phyloP scores from a whole-genome alignment of 2,329 filamentous ascomycete species.

The Chaetomiaceae sp. region DNA sequence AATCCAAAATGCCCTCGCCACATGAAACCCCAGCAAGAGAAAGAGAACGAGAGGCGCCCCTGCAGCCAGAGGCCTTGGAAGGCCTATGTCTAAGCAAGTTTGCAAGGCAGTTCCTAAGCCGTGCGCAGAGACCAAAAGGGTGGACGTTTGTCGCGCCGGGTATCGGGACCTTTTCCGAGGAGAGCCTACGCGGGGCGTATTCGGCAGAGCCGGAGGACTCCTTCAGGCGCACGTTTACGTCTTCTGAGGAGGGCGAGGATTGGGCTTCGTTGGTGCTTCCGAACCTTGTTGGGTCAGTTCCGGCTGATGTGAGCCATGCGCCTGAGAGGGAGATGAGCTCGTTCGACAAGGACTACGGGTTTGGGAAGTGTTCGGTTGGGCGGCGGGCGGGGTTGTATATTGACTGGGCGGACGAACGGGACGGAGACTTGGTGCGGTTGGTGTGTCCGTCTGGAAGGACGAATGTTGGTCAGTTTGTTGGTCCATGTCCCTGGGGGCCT shows the following conservation, averaged over 20 bases:
- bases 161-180: not conserved
- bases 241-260: not conserved
- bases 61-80: not conserved
- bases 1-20: not conserved
- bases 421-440: not conserved
- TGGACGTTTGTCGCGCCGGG: not conserved
- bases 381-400: not conserved
- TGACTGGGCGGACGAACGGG: not conserved
- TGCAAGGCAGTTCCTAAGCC: not conserved
- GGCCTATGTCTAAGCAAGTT: not conserved
- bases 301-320: not conserved
- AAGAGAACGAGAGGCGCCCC: not conserved
- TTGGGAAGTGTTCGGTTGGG: not conserved
- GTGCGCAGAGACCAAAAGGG: not conserved
- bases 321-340: not conserved
- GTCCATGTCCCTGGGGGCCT: not conserved
- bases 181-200: not conserved
- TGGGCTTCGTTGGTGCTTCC: not conserved
- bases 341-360: not conserved
- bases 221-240: not conserved
- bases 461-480: not conserved
- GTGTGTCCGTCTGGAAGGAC: not conserved
- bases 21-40: not conserved
- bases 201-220: not conserved
- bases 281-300: not conserved